Percentiles rank a stretch among this genome's conserved stretches.
Conservation (phyloP, 495 filamentous ascomycete species). For the Podospora sp. region DNA sequence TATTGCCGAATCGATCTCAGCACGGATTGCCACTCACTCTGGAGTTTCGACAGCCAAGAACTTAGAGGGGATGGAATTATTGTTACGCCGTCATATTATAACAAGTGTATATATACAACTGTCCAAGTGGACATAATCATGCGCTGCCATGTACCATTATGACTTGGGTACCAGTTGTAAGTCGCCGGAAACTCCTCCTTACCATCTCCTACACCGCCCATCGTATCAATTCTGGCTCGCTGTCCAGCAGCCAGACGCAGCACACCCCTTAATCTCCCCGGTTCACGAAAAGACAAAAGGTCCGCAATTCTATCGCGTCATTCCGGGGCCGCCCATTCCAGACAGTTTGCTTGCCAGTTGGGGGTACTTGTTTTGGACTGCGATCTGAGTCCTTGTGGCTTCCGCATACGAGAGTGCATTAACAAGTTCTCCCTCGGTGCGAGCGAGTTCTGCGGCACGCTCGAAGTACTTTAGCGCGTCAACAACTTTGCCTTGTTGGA, state of each 20-base stretch:
- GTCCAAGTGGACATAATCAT: background rate
- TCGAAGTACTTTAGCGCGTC: slow-evolving; percentile 97
- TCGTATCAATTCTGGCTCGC: background rate
- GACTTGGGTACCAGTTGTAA: background rate
- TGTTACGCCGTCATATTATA: background rate
- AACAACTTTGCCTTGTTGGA: slow-evolving; percentile 96
- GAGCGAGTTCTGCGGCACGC: slow-evolving; percentile 89
- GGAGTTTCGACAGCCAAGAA: background rate
- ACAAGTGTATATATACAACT: background rate
- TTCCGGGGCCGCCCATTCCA: slow-evolving; percentile 58
- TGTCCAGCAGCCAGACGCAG: background rate
- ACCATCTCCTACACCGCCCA: background rate
- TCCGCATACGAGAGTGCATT: slow-evolving; percentile 98
- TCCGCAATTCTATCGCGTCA: slow-evolving; percentile 21
- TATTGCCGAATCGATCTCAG: too few species aligned
- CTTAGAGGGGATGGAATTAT: background rate
- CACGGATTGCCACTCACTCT: background rate
- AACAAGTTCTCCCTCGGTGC: slow-evolving; percentile 92
- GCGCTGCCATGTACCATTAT: background rate
- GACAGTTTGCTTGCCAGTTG: slow-evolving; percentile 82
- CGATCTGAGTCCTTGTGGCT: slow-evolving; percentile 92
- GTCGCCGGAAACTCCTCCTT: background rate
- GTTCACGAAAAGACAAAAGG: too few species aligned
- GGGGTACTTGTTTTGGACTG: slow-evolving; percentile 99
- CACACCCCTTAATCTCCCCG: too few species aligned